Base-by-base conservation (phyloP, 176 grass and related monocot genomes). In the Panicum miliaceum region DNA sequence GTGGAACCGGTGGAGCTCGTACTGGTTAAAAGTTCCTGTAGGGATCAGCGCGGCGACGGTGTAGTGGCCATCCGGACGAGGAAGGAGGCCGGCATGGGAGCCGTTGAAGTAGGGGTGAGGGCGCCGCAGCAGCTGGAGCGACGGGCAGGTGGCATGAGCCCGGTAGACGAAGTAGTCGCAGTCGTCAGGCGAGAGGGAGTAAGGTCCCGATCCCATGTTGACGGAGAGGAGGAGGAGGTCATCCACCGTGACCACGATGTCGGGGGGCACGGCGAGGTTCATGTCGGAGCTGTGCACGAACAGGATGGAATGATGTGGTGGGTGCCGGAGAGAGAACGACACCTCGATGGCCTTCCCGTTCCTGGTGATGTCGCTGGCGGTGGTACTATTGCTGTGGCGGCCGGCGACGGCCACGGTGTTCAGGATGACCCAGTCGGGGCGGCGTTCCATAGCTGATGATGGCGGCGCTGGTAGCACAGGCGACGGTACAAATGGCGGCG, bases 101-200 rank as follows among this genome's bases (percentile, higher is more conserved):
- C 2, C 0, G 0, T 12, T 4, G 82, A 52, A 54, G 60, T 22
- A 19, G 15, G 22, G 9, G 47, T 64, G 3, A 5, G 71, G 82
- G n/a, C 13, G 12, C 13, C 1, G 46, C 10, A 84, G 71, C 1
- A 13, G 71, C 9, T 4, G 0, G 10, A 84, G 82, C 46, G 60
- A 76, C 47, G 34, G 71, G 22, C 15, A 0, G n/a, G 3, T 32
- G 34, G 45, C 2, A 34, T 66, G 43, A 3, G 61, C 71, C 1
- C 60, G 82, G 82, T 84, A 84, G 46, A 84, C 5, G 60, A 76
- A 84, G 2, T 29, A 67, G 46, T 84, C 47, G 60, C 4, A 51
- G 10, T 7, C 6, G 7, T 3, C 0, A 4, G 1, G 20, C 27
- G 13, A 32, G 26, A 15, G 25, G 12, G 60, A 32, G 15, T 1